phyloP scores from a whole-genome alignment of 2,329 filamentous ascomycete genomes.

The Ilyonectria sp. region DNA sequence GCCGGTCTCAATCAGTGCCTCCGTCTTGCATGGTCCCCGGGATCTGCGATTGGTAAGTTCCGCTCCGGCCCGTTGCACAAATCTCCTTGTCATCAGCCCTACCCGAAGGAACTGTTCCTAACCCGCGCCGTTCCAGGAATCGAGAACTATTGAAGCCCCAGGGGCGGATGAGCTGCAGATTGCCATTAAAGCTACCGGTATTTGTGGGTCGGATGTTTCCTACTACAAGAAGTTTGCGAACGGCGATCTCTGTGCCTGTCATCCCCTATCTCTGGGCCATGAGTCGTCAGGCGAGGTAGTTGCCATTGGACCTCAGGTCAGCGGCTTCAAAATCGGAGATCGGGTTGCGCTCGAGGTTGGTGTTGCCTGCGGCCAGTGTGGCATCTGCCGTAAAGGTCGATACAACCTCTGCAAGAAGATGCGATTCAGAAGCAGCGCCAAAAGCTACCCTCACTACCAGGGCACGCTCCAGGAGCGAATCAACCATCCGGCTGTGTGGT shows the following conservation, averaged over 20 bases:
- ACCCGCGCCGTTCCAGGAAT: slow-evolving; percentile 60
- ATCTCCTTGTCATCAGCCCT: slow-evolving; percentile 40
- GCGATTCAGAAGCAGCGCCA: slow-evolving; percentile 74
- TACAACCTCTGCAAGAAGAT: slow-evolving; percentile 76
- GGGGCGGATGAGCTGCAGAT: slow-evolving; percentile 73
- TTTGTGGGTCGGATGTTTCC: slow-evolving; percentile 79
- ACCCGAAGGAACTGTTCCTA: slow-evolving; percentile 35
- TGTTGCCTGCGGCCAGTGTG: slow-evolving; percentile 67
- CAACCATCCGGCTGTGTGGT: slow-evolving; percentile 75
- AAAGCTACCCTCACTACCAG: slow-evolving; percentile 75
- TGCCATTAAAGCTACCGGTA: slow-evolving; percentile 75
- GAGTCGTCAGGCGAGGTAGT: slow-evolving; percentile 74
- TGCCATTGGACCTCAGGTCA: slow-evolving; percentile 67
- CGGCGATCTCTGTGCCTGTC: slow-evolving; percentile 76
- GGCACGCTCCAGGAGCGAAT: slow-evolving; percentile 75
- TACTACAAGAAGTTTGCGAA: slow-evolving; percentile 83
- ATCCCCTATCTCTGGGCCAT: slow-evolving; percentile 76
- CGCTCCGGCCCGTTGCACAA: slow-evolving; percentile 22
- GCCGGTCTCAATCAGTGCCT: slow-evolving; percentile 64
- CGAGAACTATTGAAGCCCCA: slow-evolving; percentile 64
- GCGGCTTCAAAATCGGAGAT: slow-evolving; percentile 69
- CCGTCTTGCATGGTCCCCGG: slow-evolving; percentile 70
- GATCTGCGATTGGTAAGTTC: slow-evolving; percentile 70
- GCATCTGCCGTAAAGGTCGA: slow-evolving; percentile 65
- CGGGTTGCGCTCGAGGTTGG: slow-evolving; percentile 73